These are phyloP conservation scores for Cyanidioschyzon merolae DNA, from an alignment of 23 red algal genomes.

Conservation along the genomic window DNA sequence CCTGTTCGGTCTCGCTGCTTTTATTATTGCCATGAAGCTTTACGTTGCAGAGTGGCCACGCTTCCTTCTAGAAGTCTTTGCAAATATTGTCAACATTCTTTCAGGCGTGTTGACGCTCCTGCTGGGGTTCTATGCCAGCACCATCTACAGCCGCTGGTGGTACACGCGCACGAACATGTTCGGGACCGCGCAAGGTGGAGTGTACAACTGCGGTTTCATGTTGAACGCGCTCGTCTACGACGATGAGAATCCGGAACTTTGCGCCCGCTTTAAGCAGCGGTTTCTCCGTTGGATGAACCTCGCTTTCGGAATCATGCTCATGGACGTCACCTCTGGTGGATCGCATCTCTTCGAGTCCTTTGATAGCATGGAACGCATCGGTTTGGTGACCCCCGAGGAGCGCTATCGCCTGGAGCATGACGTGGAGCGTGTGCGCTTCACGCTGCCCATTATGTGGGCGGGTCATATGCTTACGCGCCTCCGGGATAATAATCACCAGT, in stretches of 20 bases:
- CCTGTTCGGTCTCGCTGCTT: background rate
- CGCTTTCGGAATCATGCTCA: background rate
- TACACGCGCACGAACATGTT: background rate
- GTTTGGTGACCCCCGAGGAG: conserved; percentile 7
- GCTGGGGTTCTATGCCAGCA: conserved; percentile 9
- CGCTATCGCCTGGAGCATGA: conserved; percentile 7
- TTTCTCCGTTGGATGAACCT: background rate
- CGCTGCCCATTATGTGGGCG: conserved; percentile 2
- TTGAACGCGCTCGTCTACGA: background rate
- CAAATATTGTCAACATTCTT: background rate
- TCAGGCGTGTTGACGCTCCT: background rate
- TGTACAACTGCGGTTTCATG: background rate
- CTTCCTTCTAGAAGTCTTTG: background rate
- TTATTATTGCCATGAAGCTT: background rate
- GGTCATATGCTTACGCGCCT: conserved; percentile 1
- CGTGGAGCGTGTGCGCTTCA: background rate
- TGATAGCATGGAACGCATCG: background rate
- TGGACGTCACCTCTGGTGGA: background rate
- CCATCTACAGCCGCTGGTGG: conserved; percentile 12
- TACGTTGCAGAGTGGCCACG: background rate
- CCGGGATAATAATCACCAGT: background rate
- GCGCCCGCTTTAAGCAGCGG: background rate
- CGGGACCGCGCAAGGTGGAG: background rate
- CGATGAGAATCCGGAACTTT: background rate
- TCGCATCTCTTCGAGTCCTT: conserved; percentile 6